A percentile compares a stretch with the other conserved stretches of the same genome.
phyloP scores from a whole-genome alignment of 1,284 basidiomycete species.

The Prillingera fragicola region DNA sequence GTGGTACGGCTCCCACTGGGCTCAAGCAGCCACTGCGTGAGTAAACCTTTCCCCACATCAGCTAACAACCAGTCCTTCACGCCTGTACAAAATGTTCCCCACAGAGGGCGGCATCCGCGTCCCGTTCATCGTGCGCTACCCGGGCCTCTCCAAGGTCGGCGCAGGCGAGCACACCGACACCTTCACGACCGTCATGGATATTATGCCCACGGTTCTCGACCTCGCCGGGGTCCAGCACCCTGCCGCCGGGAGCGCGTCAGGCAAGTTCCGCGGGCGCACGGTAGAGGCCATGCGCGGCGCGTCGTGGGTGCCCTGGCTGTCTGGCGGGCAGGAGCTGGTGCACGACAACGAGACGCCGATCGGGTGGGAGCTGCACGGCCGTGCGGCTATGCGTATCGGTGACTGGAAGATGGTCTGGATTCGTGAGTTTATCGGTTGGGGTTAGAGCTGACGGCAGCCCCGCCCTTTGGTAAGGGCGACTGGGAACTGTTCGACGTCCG shows the following conservation, averaged over 20 bases:
- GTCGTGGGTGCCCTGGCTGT: slow-evolving; percentile 19
- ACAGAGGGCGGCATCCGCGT: slow-evolving; percentile 8
- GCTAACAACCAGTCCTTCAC: slow-evolving; percentile 25
- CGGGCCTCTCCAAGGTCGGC: not conserved
- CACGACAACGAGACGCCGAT: too few relatives aligned
- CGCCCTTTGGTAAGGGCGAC: too few relatives aligned
- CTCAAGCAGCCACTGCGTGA: too few relatives aligned
- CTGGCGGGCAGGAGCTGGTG: slow-evolving; percentile 1
- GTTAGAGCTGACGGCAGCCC: too few relatives aligned
- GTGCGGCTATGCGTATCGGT: slow-evolving; percentile 28
- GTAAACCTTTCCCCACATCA: too few relatives aligned
- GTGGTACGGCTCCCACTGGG: too few relatives aligned
- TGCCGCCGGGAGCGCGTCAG: slow-evolving; percentile 8
- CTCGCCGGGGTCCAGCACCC: slow-evolving; percentile 25
- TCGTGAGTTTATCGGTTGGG: too few relatives aligned
- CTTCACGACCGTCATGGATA: slow-evolving; percentile 42
- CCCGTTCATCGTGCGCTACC: slow-evolving; percentile 5
- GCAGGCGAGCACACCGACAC: too few relatives aligned
- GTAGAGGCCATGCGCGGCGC: slow-evolving; percentile 13
- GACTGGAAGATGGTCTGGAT: slow-evolving; percentile 31
- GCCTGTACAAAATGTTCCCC: slow-evolving; percentile 24
- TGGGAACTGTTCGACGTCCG: slow-evolving; percentile 35
- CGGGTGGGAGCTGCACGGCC: slow-evolving; percentile 12
- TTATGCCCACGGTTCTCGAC: slow-evolving; percentile 39
- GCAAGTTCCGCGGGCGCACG: slow-evolving; percentile 9